Conservation (phyloP, 2,329 filamentous ascomycete species). For the Grosmannia penicillata region DNA sequence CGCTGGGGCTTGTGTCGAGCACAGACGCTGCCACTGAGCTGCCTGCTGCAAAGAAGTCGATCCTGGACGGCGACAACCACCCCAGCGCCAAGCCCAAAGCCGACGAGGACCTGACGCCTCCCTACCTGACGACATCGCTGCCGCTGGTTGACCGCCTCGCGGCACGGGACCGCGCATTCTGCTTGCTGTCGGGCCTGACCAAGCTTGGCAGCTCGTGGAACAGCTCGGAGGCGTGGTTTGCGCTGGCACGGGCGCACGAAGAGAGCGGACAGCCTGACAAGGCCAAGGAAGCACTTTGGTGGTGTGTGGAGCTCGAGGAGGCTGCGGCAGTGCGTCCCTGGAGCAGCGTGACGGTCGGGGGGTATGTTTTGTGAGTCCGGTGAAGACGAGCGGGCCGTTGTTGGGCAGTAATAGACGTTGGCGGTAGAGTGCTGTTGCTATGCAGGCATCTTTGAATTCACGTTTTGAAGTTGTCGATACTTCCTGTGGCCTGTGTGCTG, state of each 20-base stretch:
- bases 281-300: constrained; percentile 89
- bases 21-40: not conserved
- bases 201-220: constrained; percentile 85
- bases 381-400: not conserved
- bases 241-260: constrained; percentile 75
- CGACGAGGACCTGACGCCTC: constrained; percentile 21
- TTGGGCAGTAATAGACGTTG: not conserved
- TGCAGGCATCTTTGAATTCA: too few relatives aligned
- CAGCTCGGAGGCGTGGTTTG: constrained; percentile 83
- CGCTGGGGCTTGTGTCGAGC: constrained; percentile 27
- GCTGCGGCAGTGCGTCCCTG: constrained; percentile 65
- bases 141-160: constrained; percentile 71
- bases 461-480: too few relatives aligned
- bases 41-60: not conserved
- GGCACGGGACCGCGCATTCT: constrained; percentile 77
- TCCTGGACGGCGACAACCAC: not conserved
- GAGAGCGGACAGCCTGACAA: constrained; percentile 73
- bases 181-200: constrained; percentile 66
- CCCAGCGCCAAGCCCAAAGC: not conserved
- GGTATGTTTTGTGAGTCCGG: constrained; percentile 42
- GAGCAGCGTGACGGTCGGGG: constrained; percentile 51
- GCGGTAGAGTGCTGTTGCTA: not conserved
- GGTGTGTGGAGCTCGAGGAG: constrained; percentile 93
- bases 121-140: constrained; percentile 44
- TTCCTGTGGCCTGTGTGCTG: too few relatives aligned